Evolutionary conservation across 768 basidiomycete genomes (phyloP).

Genomic region (Suillus americanus): DNA sequence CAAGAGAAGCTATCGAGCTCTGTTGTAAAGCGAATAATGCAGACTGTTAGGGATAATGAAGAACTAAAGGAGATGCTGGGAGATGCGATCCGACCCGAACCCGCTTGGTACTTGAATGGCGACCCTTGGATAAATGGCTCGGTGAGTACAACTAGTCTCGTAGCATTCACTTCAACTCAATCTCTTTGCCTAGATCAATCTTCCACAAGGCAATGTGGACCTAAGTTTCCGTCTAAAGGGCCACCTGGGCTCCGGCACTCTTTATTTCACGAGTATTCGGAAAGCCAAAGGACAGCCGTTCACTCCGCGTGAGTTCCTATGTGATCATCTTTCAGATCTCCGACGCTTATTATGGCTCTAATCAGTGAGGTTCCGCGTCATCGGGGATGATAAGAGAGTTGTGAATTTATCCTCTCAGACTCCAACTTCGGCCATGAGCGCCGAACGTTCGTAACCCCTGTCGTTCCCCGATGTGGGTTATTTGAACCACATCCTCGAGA

Average conservation of each 20-base stretch:
- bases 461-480: not conserved
- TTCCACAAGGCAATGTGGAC: slow-evolving; percentile 75
- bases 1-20: slow-evolving; percentile 78
- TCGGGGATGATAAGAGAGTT: slow-evolving; percentile 58
- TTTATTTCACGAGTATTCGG: slow-evolving; percentile 83
- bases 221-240: slow-evolving; percentile 76
- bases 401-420: slow-evolving; percentile 32
- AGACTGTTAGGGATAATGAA: slow-evolving; percentile 52
- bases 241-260: slow-evolving; percentile 70
- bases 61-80: slow-evolving; percentile 57
- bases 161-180: not conserved
- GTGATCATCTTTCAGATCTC: not conserved
- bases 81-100: slow-evolving; percentile 45
- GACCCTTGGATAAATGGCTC: slow-evolving; percentile 69
- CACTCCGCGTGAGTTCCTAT: slow-evolving; percentile 48
- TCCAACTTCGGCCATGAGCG: not conserved
- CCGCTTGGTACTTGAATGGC: slow-evolving; percentile 62
- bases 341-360: not conserved
- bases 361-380: slow-evolving; percentile 66
- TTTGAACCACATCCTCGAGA: not conserved
- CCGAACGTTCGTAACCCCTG: not conserved
- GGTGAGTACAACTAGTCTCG: slow-evolving; percentile 39
- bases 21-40: slow-evolving; percentile 65
- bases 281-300: slow-evolving; percentile 72
- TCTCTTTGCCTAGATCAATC: slow-evolving; percentile 53